These are phyloP conservation scores for Ettlia oleoabundans DNA, from an alignment of 139 green algal genomes.

Conservation along the genomic window DNA sequence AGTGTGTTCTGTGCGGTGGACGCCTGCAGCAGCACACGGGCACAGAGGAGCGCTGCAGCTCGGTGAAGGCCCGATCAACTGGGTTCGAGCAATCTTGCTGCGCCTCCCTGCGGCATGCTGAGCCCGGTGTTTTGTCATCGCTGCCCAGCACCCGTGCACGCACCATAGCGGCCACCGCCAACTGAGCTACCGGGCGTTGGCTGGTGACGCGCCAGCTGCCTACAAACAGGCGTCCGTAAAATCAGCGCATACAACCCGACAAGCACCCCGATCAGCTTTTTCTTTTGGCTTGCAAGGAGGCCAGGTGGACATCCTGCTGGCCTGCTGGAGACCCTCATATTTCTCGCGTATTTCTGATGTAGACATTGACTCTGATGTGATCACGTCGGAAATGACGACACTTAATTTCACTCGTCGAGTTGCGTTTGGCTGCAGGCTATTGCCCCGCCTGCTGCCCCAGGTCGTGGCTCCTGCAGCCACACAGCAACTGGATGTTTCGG, in stretches of 20 bases:
- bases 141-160: not conserved
- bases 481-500: too few relatives aligned
- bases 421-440: not conserved
- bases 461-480: not conserved
- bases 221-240: not conserved
- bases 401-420: too few relatives aligned
- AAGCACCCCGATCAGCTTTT: too few relatives aligned
- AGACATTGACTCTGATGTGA: too few relatives aligned
- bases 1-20: constrained; percentile 50
- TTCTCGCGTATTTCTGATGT: too few relatives aligned
- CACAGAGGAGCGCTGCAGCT: not conserved
- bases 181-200: not conserved
- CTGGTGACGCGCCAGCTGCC: not conserved
- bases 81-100: not conserved
- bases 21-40: constrained; percentile 21
- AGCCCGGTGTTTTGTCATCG: not conserved
- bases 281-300: too few relatives aligned
- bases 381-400: too few relatives aligned
- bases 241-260: not conserved
- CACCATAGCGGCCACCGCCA: too few relatives aligned
- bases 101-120: too few relatives aligned
- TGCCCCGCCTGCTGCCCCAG: not conserved
- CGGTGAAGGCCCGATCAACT: not conserved
- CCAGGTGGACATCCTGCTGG: too few relatives aligned
- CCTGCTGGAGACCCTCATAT: too few relatives aligned